A percentile compares a stretch with the other conserved stretches of the same genome.
Conservation (phyloP, 83 land plant species). For the Diphasiastrum complanatum region DNA sequence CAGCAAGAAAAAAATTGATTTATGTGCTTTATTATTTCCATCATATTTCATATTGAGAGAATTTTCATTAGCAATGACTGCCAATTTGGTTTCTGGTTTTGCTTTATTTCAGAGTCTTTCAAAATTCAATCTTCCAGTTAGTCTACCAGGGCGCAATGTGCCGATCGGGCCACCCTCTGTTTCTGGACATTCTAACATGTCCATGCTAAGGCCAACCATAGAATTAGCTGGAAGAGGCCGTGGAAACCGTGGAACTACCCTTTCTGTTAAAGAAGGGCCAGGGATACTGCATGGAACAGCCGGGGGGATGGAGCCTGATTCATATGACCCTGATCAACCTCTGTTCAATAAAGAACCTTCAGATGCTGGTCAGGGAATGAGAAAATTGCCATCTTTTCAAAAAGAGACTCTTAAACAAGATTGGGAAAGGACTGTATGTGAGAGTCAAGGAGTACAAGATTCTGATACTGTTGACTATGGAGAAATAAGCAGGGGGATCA, state of each 20-base stretch:
- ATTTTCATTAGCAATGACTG: no score
- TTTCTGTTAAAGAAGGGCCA: slow-evolving; percentile 32
- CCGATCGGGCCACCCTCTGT: slow-evolving; percentile 46
- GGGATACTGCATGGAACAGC: slow-evolving; percentile 24
- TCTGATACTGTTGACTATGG: slow-evolving; percentile 25
- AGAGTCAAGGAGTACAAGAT: slow-evolving; percentile 11
- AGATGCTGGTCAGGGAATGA: slow-evolving; percentile 37
- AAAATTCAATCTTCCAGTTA: slow-evolving; percentile 84
- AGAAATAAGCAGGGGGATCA: slow-evolving; percentile 14
- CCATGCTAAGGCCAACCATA: slow-evolving; percentile 19
- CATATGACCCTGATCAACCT: slow-evolving; percentile 98
- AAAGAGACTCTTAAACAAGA: slow-evolving; percentile 38
- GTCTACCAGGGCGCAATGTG: slow-evolving; percentile 51
- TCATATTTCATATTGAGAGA: no score
- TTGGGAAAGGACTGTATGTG: slow-evolving; percentile 39
- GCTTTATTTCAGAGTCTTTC: slow-evolving; percentile 70
- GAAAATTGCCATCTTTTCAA: slow-evolving; percentile 35
- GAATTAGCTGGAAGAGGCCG: slow-evolving; percentile 20
- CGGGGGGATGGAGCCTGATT: slow-evolving; percentile 55
- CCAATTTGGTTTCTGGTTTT: neutral
- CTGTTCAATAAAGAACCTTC: slow-evolving; percentile 64
- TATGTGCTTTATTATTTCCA: no score
- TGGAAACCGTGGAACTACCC: slow-evolving; percentile 27
- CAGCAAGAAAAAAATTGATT: no score
- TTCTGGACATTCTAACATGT: slow-evolving; percentile 25